Percentiles rank a stretch among this genome's conserved stretches.
phyloP scores from a whole-genome alignment of 225 moss, liverwort and hornwort genomes.

The Lunularia cruciata region DNA sequence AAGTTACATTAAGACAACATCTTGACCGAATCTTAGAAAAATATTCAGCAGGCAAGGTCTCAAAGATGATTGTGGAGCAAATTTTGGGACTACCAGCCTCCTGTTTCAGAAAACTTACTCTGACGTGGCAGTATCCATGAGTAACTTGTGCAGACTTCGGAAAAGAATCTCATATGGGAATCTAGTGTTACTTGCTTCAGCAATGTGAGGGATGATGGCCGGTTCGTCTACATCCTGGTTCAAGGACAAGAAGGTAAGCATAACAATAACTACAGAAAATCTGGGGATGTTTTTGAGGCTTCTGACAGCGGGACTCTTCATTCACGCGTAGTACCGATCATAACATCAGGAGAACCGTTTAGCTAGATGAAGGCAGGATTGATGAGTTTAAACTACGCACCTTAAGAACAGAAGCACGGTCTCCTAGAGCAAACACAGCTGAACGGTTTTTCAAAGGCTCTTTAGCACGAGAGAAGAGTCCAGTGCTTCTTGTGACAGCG shows the following conservation, averaged over 20 bases:
- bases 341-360: background rate
- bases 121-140: slow-evolving; percentile 99
- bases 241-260: no score
- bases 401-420: slow-evolving; percentile 87
- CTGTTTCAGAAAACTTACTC: slow-evolving; percentile 53
- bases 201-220: slow-evolving; percentile 95
- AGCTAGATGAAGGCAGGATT: no score
- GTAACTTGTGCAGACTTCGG: slow-evolving; percentile 94
- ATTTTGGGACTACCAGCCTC: no score
- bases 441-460: slow-evolving; percentile 91
- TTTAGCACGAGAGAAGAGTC: slow-evolving; percentile 89
- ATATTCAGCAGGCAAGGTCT: no score
- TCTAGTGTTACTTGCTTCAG: slow-evolving; percentile 80
- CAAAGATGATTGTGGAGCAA: no score
- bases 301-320: no score
- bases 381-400: slow-evolving; percentile 33
- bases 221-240: slow-evolving; percentile 92
- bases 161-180: slow-evolving; percentile 96
- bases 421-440: slow-evolving; percentile 95
- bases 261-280: no score
- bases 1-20: no score
- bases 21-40: no score
- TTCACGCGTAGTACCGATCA: background rate
- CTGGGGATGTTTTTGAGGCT: no score
- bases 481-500: slow-evolving; percentile 74